Evolutionary conservation across 108 stramenopile species (phyloP), one percentile per base, ranked within the genome.

Genomic region (Stephanodiscus minutulus): DNA sequence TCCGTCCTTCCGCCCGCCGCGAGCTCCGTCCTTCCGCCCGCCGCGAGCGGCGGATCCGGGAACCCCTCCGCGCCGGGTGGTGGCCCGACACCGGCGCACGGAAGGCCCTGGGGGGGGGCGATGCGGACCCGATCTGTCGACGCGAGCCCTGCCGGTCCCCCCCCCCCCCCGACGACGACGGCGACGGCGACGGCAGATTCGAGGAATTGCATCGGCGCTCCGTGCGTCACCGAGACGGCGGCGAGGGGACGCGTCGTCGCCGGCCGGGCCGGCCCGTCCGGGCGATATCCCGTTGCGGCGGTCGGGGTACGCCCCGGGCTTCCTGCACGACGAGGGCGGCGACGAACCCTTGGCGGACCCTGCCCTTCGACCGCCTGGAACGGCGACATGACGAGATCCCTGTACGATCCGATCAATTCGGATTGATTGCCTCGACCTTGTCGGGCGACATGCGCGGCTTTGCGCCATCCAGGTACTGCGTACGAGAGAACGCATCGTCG

Each of bases 401-500:
- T 88, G 3, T 33, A 24, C 47, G 60, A 88, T 60, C 55, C 71
- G 10, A 37, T 43, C 58, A 88, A 88, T 39, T 54, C 64, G 0
- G 59, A 53, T 5, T 83, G 76, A 36, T 7, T 58, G 15, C n/a
- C n/a, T n/a, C n/a, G 44, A 43, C 4, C 17, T 25, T 3, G 27
- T 86, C 9, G 31, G 9, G n/a, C n/a, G 55, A 7, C 46, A 79
- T 0, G 74, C n/a, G 11, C 36, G 78, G 36, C 24, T 88, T n/a
- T 86, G 68, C 73, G 64, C n/a, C 59, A 3, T 88, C 85, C 63
- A 81, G 82, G 68, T 90, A 90, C 61, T 85, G 85, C 53, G 78
- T 90, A 41, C 83, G 86, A 11, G 89, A 90, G 64, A 90, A 90
- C 37, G 21, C 66, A 87, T 27, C 57, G 78, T 18, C 77, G n/a